Percentiles rank a stretch among this genome's conserved stretches.
These are phyloP conservation scores for Stellera chamaejasme DNA, from an alignment of 345 rosid genomes.

Conservation along the genomic window DNA sequence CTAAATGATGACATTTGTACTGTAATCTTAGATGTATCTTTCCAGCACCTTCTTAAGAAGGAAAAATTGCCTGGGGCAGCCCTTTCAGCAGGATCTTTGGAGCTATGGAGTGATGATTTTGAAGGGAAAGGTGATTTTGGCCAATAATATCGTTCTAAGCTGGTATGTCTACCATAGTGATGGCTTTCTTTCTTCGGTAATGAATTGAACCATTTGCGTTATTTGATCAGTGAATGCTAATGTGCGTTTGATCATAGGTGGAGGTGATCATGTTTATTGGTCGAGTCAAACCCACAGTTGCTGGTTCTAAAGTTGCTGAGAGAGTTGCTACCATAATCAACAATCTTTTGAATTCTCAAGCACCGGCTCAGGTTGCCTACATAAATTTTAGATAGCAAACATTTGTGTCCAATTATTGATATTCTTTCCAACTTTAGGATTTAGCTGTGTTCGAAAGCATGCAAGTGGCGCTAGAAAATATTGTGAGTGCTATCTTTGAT, in stretches of 20 bases:
- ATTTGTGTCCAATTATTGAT: conserved; percentile 6
- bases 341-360: conserved; percentile 42
- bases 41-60: conserved; percentile 70
- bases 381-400: conserved; percentile 5
- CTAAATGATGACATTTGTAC: conserved; percentile 51
- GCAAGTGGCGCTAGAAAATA: conserved; percentile 70
- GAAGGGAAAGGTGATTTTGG: conserved; percentile 88
- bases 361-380: conserved; percentile 54
- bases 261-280: conserved; percentile 63
- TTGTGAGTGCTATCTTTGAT: conserved; percentile 61
- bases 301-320: conserved; percentile 58
- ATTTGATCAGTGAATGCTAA: too few species aligned
- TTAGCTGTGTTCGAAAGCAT: conserved; percentile 74
- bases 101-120: conserved; percentile 90
- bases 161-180: conserved; percentile 13
- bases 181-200: conserved; percentile 4
- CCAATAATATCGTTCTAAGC: conserved; percentile 77
- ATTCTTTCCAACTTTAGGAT: conserved; percentile 40
- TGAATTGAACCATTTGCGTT: conserved; percentile 10
- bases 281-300: conserved; percentile 48
- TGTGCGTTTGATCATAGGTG: conserved; percentile 30
- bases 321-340: conserved; percentile 51
- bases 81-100: conserved; percentile 46
- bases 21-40: conserved; percentile 59
- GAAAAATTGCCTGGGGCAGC: conserved; percentile 55